Evolutionary conservation across 108 stramenopile genomes (phyloP).

Genomic region (Pseudonitzschia multistriata): DNA sequence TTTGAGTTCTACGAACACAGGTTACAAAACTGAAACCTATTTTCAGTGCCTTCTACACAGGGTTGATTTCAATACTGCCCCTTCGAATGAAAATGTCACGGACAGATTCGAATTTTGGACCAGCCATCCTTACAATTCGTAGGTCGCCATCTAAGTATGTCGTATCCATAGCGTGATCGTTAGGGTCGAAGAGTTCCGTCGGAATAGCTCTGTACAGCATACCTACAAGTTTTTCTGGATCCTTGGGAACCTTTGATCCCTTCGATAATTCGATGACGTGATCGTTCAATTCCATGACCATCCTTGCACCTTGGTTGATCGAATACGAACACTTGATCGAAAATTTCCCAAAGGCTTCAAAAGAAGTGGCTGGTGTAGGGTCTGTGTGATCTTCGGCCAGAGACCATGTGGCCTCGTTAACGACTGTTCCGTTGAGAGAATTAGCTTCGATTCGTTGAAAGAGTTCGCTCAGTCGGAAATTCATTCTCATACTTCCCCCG

Average conservation of each 20-base stretch:
- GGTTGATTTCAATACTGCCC: constrained; percentile 49
- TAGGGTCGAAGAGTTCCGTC: constrained; percentile 66
- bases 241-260: constrained; percentile 51
- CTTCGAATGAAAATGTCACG: constrained; percentile 66
- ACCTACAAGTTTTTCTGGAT: constrained; percentile 49
- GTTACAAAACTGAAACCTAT: neutral
- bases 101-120: constrained; percentile 57
- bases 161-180: constrained; percentile 64
- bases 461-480: constrained; percentile 45
- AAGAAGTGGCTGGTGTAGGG: constrained; percentile 6
- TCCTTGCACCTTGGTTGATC: constrained; percentile 72
- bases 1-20: too few species aligned
- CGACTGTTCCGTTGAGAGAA: constrained; percentile 45
- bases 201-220: constrained; percentile 60
- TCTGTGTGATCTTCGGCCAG: constrained; percentile 35
- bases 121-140: constrained; percentile 64
- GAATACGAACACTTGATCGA: constrained; percentile 47
- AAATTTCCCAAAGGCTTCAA: constrained; percentile 57
- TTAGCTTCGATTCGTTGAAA: constrained; percentile 50
- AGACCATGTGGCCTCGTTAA: constrained; percentile 60
- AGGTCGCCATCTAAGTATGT: constrained; percentile 72
- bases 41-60: constrained; percentile 2
- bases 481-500: constrained; percentile 27
- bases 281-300: constrained; percentile 45
- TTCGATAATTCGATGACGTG: constrained; percentile 41